Conservation (phyloP, 108 stramenopile genomes). For the Schizochytrium sp. region DNA sequence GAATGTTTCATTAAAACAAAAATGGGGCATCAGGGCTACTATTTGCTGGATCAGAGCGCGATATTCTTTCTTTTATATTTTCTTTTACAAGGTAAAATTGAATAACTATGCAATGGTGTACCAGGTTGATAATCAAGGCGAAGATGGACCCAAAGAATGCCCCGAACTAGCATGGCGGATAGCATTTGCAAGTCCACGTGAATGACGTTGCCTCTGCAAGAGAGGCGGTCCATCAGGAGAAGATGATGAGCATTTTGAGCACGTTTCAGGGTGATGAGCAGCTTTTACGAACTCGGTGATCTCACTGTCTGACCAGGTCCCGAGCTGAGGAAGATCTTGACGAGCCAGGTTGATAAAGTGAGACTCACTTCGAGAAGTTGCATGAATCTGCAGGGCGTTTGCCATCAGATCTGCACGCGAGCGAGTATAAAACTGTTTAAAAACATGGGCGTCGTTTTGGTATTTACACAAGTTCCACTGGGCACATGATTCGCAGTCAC, state of each 20-base stretch:
- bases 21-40: too few species aligned
- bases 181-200: not conserved
- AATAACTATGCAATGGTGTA: too few species aligned
- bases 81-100: too few species aligned
- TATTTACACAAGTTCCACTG: not conserved
- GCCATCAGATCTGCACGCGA: not conserved
- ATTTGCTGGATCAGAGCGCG: too few species aligned
- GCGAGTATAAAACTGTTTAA: constrained; percentile 13
- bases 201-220: not conserved
- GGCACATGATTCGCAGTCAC: not conserved
- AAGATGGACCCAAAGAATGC: too few species aligned
- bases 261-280: not conserved
- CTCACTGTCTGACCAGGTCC: constrained; percentile 19
- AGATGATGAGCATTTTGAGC: not conserved
- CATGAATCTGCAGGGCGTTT: not conserved
- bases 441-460: not conserved
- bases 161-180: too few species aligned
- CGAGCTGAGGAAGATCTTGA: not conserved
- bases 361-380: too few species aligned
- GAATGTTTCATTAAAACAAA: too few species aligned
- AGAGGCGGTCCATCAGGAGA: not conserved
- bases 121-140: too few species aligned
- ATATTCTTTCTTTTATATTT: too few species aligned
- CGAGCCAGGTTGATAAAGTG: not conserved
- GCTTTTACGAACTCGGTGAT: not conserved